Conservation (phyloP, 1,284 basidiomycete species). For the Cerioporus squamosus region DNA sequence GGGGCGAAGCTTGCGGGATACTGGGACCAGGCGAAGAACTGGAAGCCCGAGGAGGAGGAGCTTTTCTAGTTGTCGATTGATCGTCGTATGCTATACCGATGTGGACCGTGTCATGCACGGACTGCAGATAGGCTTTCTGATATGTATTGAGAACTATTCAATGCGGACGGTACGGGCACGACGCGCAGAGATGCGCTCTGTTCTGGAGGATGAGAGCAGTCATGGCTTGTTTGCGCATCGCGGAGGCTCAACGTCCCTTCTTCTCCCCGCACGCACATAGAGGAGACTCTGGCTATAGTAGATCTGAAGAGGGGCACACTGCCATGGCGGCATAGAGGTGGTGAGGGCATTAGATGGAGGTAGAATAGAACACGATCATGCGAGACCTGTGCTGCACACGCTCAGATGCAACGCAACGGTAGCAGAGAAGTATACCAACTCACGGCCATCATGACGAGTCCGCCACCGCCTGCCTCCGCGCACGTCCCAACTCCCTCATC, state of each 20-base stretch:
- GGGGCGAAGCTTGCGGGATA: constrained; percentile 85
- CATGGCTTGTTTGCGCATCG: too few relatives aligned
- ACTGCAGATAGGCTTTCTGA: too few relatives aligned
- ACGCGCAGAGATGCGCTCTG: too few relatives aligned
- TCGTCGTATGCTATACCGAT: not conserved
- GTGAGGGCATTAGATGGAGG: too few relatives aligned
- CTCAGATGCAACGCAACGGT: not conserved
- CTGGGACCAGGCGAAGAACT: constrained; percentile 95
- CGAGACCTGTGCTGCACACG: not conserved
- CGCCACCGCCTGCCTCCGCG: constrained; percentile 20
- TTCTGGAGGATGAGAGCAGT: too few relatives aligned
- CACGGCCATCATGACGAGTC: constrained; percentile 1
- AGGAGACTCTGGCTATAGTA: too few relatives aligned
- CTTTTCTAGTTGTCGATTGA: constrained; percentile 44
- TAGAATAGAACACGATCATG: not conserved
- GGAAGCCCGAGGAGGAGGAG: constrained; percentile 79
- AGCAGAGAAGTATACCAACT: not conserved
- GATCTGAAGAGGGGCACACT: too few relatives aligned
- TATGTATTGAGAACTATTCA: too few relatives aligned
- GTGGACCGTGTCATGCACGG: not conserved
- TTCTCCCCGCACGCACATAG: too few relatives aligned
- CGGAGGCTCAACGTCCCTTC: too few relatives aligned
- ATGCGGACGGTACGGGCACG: too few relatives aligned
- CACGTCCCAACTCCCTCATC: constrained; percentile 33
- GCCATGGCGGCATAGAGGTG: too few relatives aligned